Evolutionary conservation across 2,329 filamentous ascomycete species (phyloP), one percentile per base, ranked within the genome.

Genomic region (Penicillium capsulatum): DNA sequence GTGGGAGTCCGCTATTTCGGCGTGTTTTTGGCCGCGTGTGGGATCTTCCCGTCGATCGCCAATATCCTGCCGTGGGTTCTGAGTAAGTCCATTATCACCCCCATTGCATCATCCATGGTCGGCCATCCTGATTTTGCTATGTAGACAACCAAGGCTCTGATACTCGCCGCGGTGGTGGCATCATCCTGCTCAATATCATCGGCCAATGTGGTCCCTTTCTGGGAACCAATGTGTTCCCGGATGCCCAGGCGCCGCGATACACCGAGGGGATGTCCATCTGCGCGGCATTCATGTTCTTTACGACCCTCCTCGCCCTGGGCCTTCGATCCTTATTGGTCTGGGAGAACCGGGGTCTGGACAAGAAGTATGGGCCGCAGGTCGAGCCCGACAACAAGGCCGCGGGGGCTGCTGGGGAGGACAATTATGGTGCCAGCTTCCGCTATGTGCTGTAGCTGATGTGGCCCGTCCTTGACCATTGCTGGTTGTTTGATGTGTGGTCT

Each of bases 51-150:
- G 0, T 77, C 75, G 52, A 80, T 87, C 22, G 78, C 79, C 3
- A 84, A 86, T 47, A 81, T 84, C 7, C 74, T 88, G 24, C 82
- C 83, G 0, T 84, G 83, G 60, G 81, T 84, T 1, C 61, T 83
- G 2, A 75, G 67, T 68, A 58, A 45, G 62, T 58, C 35, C 5
- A 22, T 22, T n/a, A n/a, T n/a, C n/a, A 34, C 31, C 19, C 7
- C 19, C 7, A n/a, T 31, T 31, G 15, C n/a, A 32, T 13, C 22
- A 35, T 17, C 1, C 11, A 17, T 31, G 7, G 34, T 28, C 7
- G 17, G 6, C 3, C 11, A 3, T 36, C 10, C 17, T 37, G 6
- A 31, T 9, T 22, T 17, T 24, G 17, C 10, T 10, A n/a, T 37
- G 7, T 33, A 68, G 80, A 85, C 58, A 86, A 86, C 57, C 81